These are phyloP conservation scores for Termitomyces sp. DNA, from an alignment of 768 basidiomycete genomes.

Conservation along the genomic window DNA sequence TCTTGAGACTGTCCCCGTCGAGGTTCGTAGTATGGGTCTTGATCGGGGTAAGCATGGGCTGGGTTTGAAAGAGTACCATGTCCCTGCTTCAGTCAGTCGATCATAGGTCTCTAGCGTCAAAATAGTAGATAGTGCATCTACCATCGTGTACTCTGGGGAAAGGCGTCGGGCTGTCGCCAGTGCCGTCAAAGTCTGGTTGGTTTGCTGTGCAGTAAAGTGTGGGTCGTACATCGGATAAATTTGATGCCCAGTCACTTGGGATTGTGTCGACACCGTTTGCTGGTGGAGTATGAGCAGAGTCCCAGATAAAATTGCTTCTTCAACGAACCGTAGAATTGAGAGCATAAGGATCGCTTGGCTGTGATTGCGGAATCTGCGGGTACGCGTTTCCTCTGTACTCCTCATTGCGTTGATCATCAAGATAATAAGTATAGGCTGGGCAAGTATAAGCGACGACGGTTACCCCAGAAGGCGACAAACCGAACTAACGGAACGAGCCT, in stretches of 20 bases:
- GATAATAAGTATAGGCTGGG: constrained; percentile 9
- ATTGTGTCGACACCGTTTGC: constrained; percentile 1
- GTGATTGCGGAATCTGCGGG: neutral
- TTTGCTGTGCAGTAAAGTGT: constrained; percentile 18
- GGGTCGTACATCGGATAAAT: constrained; percentile 11
- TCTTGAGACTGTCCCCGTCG: neutral
- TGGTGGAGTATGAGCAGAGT: constrained; percentile 3
- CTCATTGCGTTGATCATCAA: constrained; percentile 2
- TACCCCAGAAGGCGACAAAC: neutral
- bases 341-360: constrained; percentile 6
- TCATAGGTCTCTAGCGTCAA: neutral
- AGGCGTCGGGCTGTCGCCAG: constrained; percentile 17
- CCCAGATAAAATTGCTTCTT: neutral
- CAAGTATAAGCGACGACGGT: neutral
- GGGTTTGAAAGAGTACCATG: constrained; percentile 3
- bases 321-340: constrained; percentile 9
- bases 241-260: constrained; percentile 5
- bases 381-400: constrained; percentile 2
- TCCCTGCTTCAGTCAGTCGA: constrained; percentile 3
- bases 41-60: neutral
- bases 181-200: constrained; percentile 19
- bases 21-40: constrained; percentile 4
- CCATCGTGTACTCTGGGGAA: constrained; percentile 14
- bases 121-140: neutral
- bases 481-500: neutral